Base-by-base conservation (phyloP, 2,329 filamentous ascomycete genomes). In the Fusarium lyarnte region DNA sequence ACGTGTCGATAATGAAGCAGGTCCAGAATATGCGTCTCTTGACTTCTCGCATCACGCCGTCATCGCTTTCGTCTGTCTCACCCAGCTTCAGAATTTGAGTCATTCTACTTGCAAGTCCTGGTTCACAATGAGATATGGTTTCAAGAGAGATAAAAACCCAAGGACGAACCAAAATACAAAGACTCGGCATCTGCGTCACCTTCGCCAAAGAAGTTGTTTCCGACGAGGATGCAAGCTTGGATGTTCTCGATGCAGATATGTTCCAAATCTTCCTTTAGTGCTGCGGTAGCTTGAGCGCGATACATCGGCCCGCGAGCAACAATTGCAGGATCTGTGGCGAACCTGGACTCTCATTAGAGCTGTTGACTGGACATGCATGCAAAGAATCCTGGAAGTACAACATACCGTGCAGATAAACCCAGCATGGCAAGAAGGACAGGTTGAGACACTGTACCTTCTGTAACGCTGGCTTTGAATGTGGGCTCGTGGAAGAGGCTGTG, bases 11-110 rank as follows among this genome's bases (percentile, higher is more conserved):
- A 7, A 82, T 77, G 46, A 78, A 81, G 31, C 74, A 78, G 8
- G 74, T 79, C 80, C 80, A 82, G 69, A 78, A 82, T 45, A 81
- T 70, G 12, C 80, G 75, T 12, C 73, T 64, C 46, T 81, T 82
- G 4, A 72, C 70, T 58, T 82, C 80, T 13, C 76, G 70, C 2
- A 74, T 76, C 8, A 76, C 54, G 6, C 74, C 74, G 19, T 76
- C 73, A 21, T 81, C 79, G 0, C 25, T 23, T 8, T 72, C 70
- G 8, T 74, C 66, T 7, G 45, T 57, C 0, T 58, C 66, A 19
- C 72, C 68, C 4, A 81, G 61, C 19, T 79, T 77, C 10, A 82
- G 70, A 11, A 82, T 74, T 59, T 81, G 78, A 19, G 78, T 76
- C 80, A 82, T 82, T 16, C 79, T 76, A 43, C 70, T 80, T 8